Evolutionary conservation across 352 stramenopile species (phyloP).

Genomic region (Aphanomyces euteiches): DNA sequence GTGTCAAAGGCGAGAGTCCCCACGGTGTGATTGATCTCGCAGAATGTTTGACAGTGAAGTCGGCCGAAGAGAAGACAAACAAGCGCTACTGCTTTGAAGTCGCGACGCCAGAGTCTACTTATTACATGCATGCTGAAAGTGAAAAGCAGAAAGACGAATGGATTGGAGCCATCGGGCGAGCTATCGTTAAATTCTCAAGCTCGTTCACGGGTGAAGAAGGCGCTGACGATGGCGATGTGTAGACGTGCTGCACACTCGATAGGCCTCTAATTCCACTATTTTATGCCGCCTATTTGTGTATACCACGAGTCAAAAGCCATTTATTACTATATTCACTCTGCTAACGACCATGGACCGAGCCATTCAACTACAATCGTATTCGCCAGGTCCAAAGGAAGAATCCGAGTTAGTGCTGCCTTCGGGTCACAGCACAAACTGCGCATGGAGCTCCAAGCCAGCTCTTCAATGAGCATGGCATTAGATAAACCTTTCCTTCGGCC

Average conservation of each 20-base stretch:
- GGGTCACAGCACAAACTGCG: constrained; percentile 8
- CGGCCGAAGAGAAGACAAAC: constrained; percentile 89
- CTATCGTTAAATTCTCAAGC: constrained; percentile 96
- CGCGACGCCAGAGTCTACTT: constrained; percentile 82
- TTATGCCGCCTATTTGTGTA: constrained; percentile 37
- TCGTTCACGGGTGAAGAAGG: constrained; percentile 93
- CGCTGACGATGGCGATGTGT: constrained; percentile 47
- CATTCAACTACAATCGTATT: constrained; percentile 19
- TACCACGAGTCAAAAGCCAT: constrained; percentile 4
- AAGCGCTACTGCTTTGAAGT: constrained; percentile 90
- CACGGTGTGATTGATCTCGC: constrained; percentile 88
- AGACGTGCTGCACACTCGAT: not conserved
- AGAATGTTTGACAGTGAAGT: constrained; percentile 88
- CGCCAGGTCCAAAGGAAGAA: constrained; percentile 2
- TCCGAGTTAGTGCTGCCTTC: not conserved
- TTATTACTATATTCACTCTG: too few species aligned
- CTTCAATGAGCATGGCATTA: not conserved
- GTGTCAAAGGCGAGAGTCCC: constrained; percentile 60
- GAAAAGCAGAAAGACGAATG: constrained; percentile 91
- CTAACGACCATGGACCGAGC: constrained; percentile 16
- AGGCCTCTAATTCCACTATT: constrained; percentile 32
- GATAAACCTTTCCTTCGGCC: not conserved
- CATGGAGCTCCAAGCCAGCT: constrained; percentile 9
- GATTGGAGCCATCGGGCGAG: constrained; percentile 94
- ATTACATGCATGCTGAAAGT: constrained; percentile 90